phyloP scores from a whole-genome alignment of 1,284 basidiomycete genomes.

The Boletus subluridellus region DNA sequence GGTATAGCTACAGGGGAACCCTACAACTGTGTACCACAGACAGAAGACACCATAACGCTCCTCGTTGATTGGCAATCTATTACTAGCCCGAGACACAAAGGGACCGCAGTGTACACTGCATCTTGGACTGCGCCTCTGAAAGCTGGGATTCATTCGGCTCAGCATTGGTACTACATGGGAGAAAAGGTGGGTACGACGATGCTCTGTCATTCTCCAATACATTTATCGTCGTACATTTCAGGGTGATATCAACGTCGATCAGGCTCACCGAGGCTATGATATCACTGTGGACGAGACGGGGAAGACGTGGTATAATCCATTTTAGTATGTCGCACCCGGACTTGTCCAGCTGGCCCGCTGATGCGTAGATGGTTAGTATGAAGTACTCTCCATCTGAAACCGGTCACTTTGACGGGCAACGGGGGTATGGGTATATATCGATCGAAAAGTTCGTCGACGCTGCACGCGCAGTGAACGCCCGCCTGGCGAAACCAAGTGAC shows the following conservation, averaged over 20 bases:
- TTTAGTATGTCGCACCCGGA: slow-evolving; percentile 62
- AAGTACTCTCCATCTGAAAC: slow-evolving; percentile 90
- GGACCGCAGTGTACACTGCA: slow-evolving; percentile 87
- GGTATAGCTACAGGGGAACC: slow-evolving; percentile 87
- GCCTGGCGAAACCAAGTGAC: slow-evolving; percentile 58
- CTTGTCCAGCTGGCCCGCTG: slow-evolving; percentile 6
- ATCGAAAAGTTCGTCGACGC: slow-evolving; percentile 91
- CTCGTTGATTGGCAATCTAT: slow-evolving; percentile 89
- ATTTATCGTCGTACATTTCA: slow-evolving; percentile 29
- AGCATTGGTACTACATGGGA: slow-evolving; percentile 94
- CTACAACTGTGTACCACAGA: slow-evolving; percentile 78
- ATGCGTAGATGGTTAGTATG: slow-evolving; percentile 53
- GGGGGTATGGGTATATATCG: slow-evolving; percentile 87
- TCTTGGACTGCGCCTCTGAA: slow-evolving; percentile 84
- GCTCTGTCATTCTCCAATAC: not conserved
- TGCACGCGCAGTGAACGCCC: slow-evolving; percentile 72
- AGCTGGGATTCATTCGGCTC: slow-evolving; percentile 78
- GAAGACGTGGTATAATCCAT: slow-evolving; percentile 83
- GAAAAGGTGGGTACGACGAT: slow-evolving; percentile 58
- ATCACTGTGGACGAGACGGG: slow-evolving; percentile 80
- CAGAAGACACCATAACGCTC: slow-evolving; percentile 93
- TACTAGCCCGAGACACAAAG: slow-evolving; percentile 64
- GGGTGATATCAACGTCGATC: slow-evolving; percentile 90
- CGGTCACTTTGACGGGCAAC: slow-evolving; percentile 90
- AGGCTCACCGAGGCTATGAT: slow-evolving; percentile 90